Conservation (phyloP, 768 basidiomycete genomes). For the Podaxis sp. region DNA sequence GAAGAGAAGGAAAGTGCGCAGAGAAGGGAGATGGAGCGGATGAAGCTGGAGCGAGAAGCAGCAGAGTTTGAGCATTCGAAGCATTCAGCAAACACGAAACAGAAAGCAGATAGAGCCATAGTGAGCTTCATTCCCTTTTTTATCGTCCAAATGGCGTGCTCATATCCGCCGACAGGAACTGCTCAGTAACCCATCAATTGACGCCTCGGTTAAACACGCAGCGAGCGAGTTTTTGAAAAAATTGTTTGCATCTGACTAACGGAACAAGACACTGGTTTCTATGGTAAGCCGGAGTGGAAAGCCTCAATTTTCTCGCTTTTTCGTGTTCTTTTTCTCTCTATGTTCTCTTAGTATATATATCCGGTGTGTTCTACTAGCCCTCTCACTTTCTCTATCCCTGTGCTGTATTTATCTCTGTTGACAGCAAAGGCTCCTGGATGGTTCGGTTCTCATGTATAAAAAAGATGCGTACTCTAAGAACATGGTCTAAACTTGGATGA, state of each 20-base stretch:
- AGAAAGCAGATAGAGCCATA: constrained; percentile 63
- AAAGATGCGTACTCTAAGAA: background rate
- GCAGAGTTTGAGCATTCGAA: constrained; percentile 51
- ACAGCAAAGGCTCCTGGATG: constrained; percentile 3
- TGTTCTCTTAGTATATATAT: constrained; percentile 5
- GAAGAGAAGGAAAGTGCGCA: constrained; percentile 53
- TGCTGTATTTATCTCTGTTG: constrained; percentile 8
- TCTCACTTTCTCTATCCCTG: constrained; percentile 2
- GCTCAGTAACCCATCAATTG: constrained; percentile 52
- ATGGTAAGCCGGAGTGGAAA: too few relatives aligned
- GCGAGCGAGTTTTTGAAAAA: constrained; percentile 72
- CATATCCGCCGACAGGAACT: constrained; percentile 37
- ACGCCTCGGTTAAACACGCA: constrained; percentile 57
- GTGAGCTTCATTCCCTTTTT: constrained; percentile 25
- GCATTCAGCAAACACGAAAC: constrained; percentile 47
- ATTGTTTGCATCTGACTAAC: constrained; percentile 18
- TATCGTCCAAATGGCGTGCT: background rate
- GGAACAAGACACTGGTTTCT: background rate
- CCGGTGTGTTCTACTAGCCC: background rate
- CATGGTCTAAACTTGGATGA: background rate
- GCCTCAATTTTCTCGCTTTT: background rate
- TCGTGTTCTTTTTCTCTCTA: background rate
- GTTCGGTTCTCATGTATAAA: constrained; percentile 3
- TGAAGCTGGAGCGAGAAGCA: constrained; percentile 51
- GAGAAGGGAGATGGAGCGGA: constrained; percentile 48